Conservation (phyloP, 2,329 filamentous ascomycete genomes). For the Colletotrichum liaoningense region DNA sequence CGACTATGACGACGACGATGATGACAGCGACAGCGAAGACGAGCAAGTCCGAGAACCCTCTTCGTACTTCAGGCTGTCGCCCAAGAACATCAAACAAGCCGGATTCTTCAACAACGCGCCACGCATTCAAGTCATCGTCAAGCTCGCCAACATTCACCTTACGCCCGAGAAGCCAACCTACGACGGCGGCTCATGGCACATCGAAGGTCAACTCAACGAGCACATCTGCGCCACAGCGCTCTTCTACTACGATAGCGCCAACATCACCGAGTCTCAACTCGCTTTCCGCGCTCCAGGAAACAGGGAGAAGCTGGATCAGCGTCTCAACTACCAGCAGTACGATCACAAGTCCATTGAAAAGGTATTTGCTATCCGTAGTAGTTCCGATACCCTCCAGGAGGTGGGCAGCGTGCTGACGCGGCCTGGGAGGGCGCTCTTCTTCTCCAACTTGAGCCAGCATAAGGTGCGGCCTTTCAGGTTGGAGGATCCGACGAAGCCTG, state of each 20-base stretch:
- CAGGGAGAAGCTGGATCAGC: constrained; percentile 39
- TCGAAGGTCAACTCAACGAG: constrained; percentile 70
- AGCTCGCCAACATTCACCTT: constrained; percentile 71
- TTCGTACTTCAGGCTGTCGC: constrained; percentile 38
- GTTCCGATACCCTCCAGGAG: constrained; percentile 46
- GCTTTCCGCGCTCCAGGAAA: constrained; percentile 59
- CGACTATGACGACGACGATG: constrained; percentile 3
- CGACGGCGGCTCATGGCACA: constrained; percentile 64
- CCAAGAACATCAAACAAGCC: constrained; percentile 40
- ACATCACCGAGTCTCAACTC: constrained; percentile 65
- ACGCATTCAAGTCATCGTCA: constrained; percentile 71
- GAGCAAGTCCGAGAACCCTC: constrained; percentile 40
- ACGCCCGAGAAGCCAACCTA: constrained; percentile 68
- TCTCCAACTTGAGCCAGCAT: constrained; percentile 67
- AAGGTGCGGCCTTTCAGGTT: constrained; percentile 63
- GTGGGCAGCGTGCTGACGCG: constrained; percentile 60
- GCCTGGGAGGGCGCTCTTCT: constrained; percentile 62
- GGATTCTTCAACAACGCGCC: constrained; percentile 44
- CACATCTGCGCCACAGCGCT: constrained; percentile 72
- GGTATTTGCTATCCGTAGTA: constrained; percentile 47
- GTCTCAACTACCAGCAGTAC: constrained; percentile 45
- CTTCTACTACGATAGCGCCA: constrained; percentile 72
- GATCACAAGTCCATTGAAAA: constrained; percentile 47
- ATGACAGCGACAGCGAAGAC: constrained; percentile 35
- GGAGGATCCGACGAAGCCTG: constrained; percentile 60